Evolutionary conservation across 2,329 filamentous ascomycete genomes (phyloP), one percentile per base, ranked within the genome.

Genomic region (Metarhizium rileyi): DNA sequence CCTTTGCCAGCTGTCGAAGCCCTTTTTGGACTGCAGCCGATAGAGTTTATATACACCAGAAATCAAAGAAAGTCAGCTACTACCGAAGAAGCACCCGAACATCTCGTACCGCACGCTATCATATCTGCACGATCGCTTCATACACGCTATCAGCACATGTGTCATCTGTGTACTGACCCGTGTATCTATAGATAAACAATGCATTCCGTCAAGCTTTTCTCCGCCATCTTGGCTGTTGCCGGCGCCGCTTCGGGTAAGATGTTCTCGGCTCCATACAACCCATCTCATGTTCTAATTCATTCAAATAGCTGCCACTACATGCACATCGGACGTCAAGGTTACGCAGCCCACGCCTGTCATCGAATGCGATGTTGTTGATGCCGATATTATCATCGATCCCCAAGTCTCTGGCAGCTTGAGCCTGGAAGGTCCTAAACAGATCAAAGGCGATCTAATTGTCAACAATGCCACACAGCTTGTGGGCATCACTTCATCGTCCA

Each of bases 351-450:
- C 78, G 50, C 75, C 74, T 18, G 65, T 64, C 45, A 70, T 91
- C 52, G 66, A 76, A 55, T 95, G 90, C 78, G 64, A 70, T n/a
- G 85, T 78, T 50, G 76, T 87, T 63, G 70, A 78, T 47, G 89
- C 86, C 61, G 76, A 78, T 64, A 73, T 95, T 53, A 75, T 79
- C 55, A 76, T 95, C 56, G 75, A 74, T 53, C 71, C 73, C 35
- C 63, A 66, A 47, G 75, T 81, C 36, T 68, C 74, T 47, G 78
- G 77, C 44, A 66, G 68, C 54, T 75, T 95, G 57, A 68, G 71
- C 49, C 68, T 96, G 56, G 70, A 78, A 60, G 82, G 83, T 46
- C 68, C 79, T 43, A 60, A 78, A 61, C 59, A 72, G 54, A 75
- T 86, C 60, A 70, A 70, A 47, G 80, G 80, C 55, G 71, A 76